Evolutionary conservation across 1,139 yeast species (phyloP).

Genomic region (Candida sp.): DNA sequence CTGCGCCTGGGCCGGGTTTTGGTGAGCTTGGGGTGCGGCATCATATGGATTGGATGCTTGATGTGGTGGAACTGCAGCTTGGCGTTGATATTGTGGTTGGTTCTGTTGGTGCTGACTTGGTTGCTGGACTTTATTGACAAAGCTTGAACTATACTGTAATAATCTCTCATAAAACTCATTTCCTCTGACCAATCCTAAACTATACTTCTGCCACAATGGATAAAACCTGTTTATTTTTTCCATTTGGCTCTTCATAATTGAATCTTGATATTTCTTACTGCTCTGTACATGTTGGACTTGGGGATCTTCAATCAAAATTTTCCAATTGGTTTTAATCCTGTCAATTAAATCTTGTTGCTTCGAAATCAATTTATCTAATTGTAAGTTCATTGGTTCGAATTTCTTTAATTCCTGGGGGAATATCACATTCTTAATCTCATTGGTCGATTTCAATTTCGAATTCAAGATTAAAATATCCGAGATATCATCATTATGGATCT

Average conservation of each 20-base stretch:
- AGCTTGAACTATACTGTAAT: constrained; percentile 31
- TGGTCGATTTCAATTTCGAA: constrained; percentile 51
- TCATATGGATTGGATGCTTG: not conserved
- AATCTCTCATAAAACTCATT: constrained; percentile 59
- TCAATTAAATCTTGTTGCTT: constrained; percentile 59
- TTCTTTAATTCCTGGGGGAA: constrained; percentile 77
- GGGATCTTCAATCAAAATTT: constrained; percentile 45
- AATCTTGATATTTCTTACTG: constrained; percentile 27
- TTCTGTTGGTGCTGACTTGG: constrained; percentile 28
- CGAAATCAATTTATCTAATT: constrained; percentile 65
- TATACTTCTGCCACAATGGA: constrained; percentile 58
- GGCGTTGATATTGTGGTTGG: constrained; percentile 9
- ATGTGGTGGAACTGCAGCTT: constrained; percentile 4
- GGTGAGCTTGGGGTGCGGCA: not conserved
- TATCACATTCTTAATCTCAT: constrained; percentile 54
- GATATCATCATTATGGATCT: constrained; percentile 81
- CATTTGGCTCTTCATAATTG: constrained; percentile 22
- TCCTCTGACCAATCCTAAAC: constrained; percentile 61
- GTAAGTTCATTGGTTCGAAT: constrained; percentile 64
- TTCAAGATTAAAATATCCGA: constrained; percentile 73
- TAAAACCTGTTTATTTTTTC: constrained; percentile 46
- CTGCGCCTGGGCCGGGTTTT: not conserved
- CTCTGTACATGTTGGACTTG: constrained; percentile 35
- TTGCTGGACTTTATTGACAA: not conserved
- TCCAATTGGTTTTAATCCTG: constrained; percentile 59